Percentiles rank a stretch among this genome's conserved stretches.
phyloP scores from a whole-genome alignment of 2,329 filamentous ascomycete genomes.

The Diaporthe eres region DNA sequence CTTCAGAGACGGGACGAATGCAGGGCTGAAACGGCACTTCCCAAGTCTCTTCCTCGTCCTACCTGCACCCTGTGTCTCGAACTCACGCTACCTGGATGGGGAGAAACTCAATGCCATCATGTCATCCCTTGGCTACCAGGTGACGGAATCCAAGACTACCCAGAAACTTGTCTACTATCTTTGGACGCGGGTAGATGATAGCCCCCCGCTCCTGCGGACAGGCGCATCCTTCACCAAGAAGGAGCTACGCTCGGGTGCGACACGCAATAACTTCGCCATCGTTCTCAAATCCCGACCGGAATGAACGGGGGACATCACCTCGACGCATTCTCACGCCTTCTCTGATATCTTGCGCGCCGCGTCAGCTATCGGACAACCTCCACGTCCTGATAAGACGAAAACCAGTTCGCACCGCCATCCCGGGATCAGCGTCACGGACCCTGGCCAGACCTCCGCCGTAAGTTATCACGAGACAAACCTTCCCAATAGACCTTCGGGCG shows the following conservation, averaged over 20 bases:
- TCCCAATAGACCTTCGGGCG: slow-evolving; percentile 12
- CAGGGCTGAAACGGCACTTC: slow-evolving; percentile 54
- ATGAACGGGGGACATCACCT: slow-evolving; percentile 16
- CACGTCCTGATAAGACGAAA: slow-evolving; percentile 2
- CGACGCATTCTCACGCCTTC: neutral
- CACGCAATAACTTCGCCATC: slow-evolving; percentile 93
- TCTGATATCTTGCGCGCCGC: slow-evolving; percentile 11
- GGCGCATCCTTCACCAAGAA: slow-evolving; percentile 73
- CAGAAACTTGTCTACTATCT: slow-evolving; percentile 90
- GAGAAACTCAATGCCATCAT: slow-evolving; percentile 79
- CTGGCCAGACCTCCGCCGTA: slow-evolving; percentile 41
- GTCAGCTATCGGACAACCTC: slow-evolving; percentile 4
- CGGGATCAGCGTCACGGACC: slow-evolving; percentile 24
- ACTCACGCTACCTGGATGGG: slow-evolving; percentile 91
- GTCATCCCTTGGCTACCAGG: slow-evolving; percentile 79
- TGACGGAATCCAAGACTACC: slow-evolving; percentile 78
- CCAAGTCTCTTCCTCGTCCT: slow-evolving; percentile 90
- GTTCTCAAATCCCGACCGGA: slow-evolving; percentile 63
- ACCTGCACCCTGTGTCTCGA: slow-evolving; percentile 87
- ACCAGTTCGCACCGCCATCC: slow-evolving; percentile 17
- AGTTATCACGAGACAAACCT: slow-evolving; percentile 28
- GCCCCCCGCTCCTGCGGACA: slow-evolving; percentile 42
- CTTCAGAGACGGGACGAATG: slow-evolving; percentile 37
- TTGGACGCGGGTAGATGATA: slow-evolving; percentile 70
- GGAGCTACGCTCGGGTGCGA: slow-evolving; percentile 80